phyloP scores from a whole-genome alignment of 2,329 filamentous ascomycete genomes.

The Cryphonectria carpinicola region DNA sequence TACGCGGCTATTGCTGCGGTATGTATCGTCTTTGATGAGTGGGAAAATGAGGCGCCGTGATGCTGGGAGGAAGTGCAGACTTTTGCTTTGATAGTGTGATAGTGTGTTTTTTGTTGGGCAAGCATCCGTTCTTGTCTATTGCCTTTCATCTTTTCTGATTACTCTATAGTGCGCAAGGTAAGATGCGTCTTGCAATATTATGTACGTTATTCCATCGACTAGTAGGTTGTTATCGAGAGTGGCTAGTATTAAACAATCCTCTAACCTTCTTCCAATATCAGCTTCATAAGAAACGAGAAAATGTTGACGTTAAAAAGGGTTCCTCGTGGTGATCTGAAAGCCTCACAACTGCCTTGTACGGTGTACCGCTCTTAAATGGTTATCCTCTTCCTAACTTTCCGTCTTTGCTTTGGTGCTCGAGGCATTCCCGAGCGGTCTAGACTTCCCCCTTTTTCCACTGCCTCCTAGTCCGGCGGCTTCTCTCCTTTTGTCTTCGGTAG shows the following conservation, averaged over 20 bases:
- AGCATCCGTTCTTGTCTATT: background rate
- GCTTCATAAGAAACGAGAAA: background rate
- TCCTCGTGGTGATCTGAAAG: background rate
- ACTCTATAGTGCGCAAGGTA: background rate
- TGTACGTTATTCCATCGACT: no score
- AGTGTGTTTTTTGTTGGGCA: background rate
- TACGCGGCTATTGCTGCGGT: constrained; percentile 67
- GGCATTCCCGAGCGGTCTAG: background rate
- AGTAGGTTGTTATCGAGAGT: no score
- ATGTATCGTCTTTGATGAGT: constrained; percentile 71
- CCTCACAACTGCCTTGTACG: background rate
- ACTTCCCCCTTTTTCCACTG: background rate
- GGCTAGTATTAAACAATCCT: background rate
- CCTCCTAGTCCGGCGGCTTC: background rate
- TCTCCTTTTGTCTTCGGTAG: background rate
- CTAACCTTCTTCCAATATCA: background rate
- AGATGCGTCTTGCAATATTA: background rate
- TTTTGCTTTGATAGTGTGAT: background rate
- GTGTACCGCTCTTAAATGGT: background rate
- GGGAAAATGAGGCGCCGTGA: constrained; percentile 52
- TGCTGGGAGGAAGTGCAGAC: background rate
- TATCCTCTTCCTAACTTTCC: background rate
- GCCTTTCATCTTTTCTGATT: background rate
- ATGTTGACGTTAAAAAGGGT: background rate
- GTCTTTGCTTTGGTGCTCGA: background rate